These are phyloP conservation scores for Aureobasidium musti DNA, from an alignment of 2,329 filamentous ascomycete species.

Conservation along the genomic window DNA sequence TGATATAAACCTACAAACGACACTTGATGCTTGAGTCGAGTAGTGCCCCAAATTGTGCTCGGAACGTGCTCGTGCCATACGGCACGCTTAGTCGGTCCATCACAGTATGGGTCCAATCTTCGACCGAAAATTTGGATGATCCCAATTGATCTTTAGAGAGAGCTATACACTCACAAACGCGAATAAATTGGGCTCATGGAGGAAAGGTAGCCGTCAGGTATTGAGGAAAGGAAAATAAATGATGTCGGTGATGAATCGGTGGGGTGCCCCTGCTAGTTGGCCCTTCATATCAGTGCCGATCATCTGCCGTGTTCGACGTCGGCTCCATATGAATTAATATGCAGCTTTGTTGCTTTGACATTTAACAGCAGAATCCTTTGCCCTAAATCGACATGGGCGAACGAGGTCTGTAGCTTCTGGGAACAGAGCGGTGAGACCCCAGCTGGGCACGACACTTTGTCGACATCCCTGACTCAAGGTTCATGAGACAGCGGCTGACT, in stretches of 20 bases:
- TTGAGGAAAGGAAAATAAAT: background rate
- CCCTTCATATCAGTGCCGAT: slow-evolving; percentile 7
- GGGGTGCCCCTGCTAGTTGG: background rate
- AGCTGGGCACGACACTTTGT: background rate
- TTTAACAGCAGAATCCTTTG: background rate
- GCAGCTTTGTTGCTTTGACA: too few relatives aligned
- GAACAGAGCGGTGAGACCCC: background rate
- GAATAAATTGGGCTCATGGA: background rate
- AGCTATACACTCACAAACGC: background rate
- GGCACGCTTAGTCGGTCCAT: slow-evolving; percentile 2
- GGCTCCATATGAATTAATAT: background rate
- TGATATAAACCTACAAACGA: background rate
- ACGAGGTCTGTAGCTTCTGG: background rate
- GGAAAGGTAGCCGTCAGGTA: background rate
- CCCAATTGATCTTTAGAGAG: background rate
- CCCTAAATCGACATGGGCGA: background rate
- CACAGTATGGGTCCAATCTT: background rate
- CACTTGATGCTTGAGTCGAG: background rate
- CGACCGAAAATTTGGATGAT: background rate
- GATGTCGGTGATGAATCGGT: background rate
- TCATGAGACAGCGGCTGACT: too few relatives aligned
- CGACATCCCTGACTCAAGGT: background rate
- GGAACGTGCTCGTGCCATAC: background rate
- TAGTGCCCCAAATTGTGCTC: background rate
- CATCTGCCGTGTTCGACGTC: slow-evolving; percentile 1